Evolutionary conservation across 805 yeast species (phyloP).

Genomic region (Ogataea trehaloabstinens): DNA sequence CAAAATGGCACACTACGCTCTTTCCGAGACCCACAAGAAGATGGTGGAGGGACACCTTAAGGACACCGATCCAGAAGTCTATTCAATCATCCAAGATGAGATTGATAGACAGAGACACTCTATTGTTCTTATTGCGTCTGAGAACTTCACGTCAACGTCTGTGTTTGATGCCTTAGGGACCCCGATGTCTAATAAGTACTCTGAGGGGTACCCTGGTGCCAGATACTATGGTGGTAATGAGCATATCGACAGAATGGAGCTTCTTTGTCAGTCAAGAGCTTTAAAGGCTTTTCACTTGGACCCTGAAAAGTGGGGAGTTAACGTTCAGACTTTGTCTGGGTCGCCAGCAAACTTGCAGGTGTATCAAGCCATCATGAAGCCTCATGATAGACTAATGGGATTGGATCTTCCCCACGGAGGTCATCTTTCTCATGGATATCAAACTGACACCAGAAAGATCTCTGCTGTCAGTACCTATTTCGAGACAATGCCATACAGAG

Average conservation of each 20-base stretch:
- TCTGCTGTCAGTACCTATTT: slow-evolving; percentile 95
- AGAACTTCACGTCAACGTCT: slow-evolving; percentile 93
- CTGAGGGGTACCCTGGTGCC: slow-evolving; percentile 99
- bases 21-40: slow-evolving; percentile 62
- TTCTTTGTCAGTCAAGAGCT: slow-evolving; percentile 92
- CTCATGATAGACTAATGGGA: slow-evolving; percentile 97
- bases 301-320: slow-evolving; percentile 93
- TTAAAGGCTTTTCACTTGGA: slow-evolving; percentile 80
- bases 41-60: slow-evolving; percentile 60
- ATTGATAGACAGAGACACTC: slow-evolving; percentile 90
- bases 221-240: slow-evolving; percentile 99
- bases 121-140: slow-evolving; percentile 91
- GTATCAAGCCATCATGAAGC: slow-evolving; percentile 91
- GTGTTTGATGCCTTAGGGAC: slow-evolving; percentile 97
- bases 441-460: slow-evolving; percentile 88
- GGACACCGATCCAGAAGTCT: slow-evolving; percentile 80
- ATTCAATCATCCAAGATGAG: slow-evolving; percentile 71
- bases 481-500: slow-evolving; percentile 98
- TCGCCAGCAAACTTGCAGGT: slow-evolving; percentile 98
- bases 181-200: slow-evolving; percentile 97
- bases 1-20: slow-evolving; percentile 46
- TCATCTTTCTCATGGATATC: slow-evolving; percentile 97
- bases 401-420: slow-evolving; percentile 98
- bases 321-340: slow-evolving; percentile 94
- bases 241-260: slow-evolving; percentile 91